These are phyloP conservation scores for Colletotrichum simmondsii DNA, from an alignment of 2,329 filamentous ascomycete species.

Conservation along the genomic window DNA sequence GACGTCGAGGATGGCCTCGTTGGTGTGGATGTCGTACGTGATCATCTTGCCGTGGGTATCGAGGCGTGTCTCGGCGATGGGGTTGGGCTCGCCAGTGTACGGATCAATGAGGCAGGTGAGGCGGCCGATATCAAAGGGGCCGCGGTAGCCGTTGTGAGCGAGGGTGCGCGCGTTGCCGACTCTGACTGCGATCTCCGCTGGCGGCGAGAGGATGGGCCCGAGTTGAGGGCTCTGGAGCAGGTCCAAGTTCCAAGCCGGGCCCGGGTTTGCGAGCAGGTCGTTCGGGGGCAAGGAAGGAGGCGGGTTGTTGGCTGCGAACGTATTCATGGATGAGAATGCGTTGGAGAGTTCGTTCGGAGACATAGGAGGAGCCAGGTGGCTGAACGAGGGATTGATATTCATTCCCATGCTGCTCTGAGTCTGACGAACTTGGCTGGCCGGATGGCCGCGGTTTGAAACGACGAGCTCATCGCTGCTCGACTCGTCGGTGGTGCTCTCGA, in stretches of 20 bases:
- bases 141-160: not conserved
- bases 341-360: not conserved
- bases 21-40: not conserved
- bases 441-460: not conserved
- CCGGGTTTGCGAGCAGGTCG: not conserved
- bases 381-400: not conserved
- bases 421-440: not conserved
- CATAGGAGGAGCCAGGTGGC: not conserved
- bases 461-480: not conserved
- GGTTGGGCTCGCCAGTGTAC: constrained; percentile 8
- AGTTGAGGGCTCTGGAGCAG: not conserved
- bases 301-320: not conserved
- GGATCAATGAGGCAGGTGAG: constrained; percentile 15
- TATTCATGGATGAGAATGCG: not conserved
- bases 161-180: not conserved
- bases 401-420: not conserved
- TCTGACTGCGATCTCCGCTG: not conserved
- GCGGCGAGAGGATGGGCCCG: not conserved
- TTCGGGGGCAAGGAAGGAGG: not conserved
- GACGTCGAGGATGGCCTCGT: not conserved
- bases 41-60: not conserved
- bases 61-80: not conserved
- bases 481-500: not conserved
- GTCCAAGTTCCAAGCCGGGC: not conserved
- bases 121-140: constrained; percentile 12